A percentile compares a stretch with the other conserved stretches of the same genome.
These are phyloP conservation scores for Eimeria sp. DNA, from an alignment of 169 alveolate species.

Conservation along the genomic window DNA sequence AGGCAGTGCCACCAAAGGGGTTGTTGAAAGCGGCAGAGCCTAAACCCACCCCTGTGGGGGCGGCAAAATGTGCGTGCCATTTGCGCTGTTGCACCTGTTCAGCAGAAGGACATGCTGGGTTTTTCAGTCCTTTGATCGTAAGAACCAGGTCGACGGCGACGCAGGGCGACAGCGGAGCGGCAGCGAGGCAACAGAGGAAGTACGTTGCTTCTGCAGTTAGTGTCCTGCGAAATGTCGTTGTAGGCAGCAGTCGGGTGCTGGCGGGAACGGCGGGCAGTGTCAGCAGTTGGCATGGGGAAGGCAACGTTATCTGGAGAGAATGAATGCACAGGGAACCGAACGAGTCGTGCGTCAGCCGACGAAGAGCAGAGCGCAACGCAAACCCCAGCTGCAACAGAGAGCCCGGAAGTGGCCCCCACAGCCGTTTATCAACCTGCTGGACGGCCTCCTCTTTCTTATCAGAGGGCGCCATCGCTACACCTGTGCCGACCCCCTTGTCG, in stretches of 20 bases:
- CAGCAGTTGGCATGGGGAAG: conserved; percentile 65
- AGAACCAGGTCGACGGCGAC: conserved; percentile 29
- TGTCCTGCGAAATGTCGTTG: conserved; percentile 33
- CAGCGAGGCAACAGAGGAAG: conserved; percentile 53
- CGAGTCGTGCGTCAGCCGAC: conserved; percentile 33
- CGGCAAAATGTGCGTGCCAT: not conserved
- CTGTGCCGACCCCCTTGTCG: not conserved
- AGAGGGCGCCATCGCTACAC: not conserved
- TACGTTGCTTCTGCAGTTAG: conserved; percentile 38
- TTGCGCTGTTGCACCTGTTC: conserved; percentile 37
- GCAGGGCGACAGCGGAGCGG: conserved; percentile 58
- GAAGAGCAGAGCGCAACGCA: conserved; percentile 40
- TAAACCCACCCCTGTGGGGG: not conserved
- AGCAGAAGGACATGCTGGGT: not conserved
- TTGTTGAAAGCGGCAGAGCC: not conserved
- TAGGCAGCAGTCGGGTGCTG: conserved; percentile 39
- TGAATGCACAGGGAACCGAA: conserved; percentile 67
- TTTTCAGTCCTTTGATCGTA: conserved; percentile 17
- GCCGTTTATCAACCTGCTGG: conserved; percentile 29
- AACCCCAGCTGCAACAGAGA: conserved; percentile 36
- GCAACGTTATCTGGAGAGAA: conserved; percentile 75
- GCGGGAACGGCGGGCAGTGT: conserved; percentile 69
- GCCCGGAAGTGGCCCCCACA: conserved; percentile 66
- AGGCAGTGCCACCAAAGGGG: not conserved
- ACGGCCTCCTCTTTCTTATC: conserved; percentile 30